A percentile compares a stretch with the other conserved stretches of the same genome.
These are phyloP conservation scores for Chaetomiaceae sp. DNA, from an alignment of 2,329 filamentous ascomycete genomes.

Conservation along the genomic window DNA sequence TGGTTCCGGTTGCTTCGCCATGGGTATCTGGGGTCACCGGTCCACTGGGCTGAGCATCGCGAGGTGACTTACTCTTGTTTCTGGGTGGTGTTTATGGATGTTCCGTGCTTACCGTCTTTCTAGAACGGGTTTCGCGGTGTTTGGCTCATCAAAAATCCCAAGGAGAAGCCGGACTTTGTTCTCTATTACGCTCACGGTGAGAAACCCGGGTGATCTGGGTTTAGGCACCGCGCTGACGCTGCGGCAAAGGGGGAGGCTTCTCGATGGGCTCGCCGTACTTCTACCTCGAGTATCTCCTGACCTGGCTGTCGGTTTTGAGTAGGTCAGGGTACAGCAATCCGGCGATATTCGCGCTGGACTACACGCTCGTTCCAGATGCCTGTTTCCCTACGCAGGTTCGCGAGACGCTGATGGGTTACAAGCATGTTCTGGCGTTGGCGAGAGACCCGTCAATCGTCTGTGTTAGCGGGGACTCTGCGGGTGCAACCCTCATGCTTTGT, in stretches of 20 bases:
- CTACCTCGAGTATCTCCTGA: conserved; percentile 77
- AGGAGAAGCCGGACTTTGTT: not conserved
- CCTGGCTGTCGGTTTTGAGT: conserved; percentile 63
- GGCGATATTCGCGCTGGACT: conserved; percentile 73
- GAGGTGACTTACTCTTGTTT: not conserved
- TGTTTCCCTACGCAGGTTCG: conserved; percentile 69
- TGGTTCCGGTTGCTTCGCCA: conserved; percentile 4
- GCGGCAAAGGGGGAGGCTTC: conserved; percentile 66
- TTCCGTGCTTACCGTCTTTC: not conserved
- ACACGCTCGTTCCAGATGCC: conserved; percentile 71
- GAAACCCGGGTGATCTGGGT: no score
- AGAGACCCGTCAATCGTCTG: conserved; percentile 57
- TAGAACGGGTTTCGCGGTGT: not conserved
- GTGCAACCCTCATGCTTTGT: conserved; percentile 67
- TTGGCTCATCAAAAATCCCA: not conserved
- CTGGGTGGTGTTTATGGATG: not conserved
- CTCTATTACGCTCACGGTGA: conserved; percentile 1
- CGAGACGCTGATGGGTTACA: conserved; percentile 66
- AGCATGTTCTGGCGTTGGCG: conserved; percentile 52
- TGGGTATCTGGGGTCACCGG: not conserved
- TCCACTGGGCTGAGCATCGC: conserved; percentile 1
- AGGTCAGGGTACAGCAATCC: conserved; percentile 66
- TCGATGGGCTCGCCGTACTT: conserved; percentile 78
- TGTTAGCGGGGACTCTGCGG: conserved; percentile 75
- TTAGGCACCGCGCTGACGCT: conserved; percentile 18